Conservation (phyloP, 1,284 basidiomycete species). For the Ustilago lituana region DNA sequence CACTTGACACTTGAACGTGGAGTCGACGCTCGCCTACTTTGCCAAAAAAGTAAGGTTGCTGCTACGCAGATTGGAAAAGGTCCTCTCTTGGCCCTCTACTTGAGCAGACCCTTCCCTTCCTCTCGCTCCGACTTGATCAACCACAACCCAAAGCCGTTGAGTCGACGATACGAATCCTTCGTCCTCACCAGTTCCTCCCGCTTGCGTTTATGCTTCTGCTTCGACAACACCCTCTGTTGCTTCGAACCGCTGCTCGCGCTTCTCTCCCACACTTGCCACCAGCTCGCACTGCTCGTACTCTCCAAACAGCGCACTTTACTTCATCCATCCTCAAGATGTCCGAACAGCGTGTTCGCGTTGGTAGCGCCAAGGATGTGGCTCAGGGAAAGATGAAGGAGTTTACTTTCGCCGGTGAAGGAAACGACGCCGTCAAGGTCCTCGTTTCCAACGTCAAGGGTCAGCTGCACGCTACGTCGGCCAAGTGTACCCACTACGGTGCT, state of each 20-base stretch:
- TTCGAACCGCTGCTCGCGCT: slow-evolving; percentile 22
- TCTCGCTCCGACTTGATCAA: background rate
- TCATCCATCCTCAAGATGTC: slow-evolving; percentile 33
- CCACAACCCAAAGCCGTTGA: background rate
- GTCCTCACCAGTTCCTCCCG: background rate
- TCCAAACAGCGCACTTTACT: slow-evolving; percentile 8
- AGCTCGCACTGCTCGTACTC: background rate
- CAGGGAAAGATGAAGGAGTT: slow-evolving; percentile 74
- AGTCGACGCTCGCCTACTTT: too few relatives aligned
- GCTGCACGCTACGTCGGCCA: slow-evolving; percentile 78
- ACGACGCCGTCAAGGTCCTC: slow-evolving; percentile 71
- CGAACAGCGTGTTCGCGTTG: slow-evolving; percentile 44
- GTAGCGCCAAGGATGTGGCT: slow-evolving; percentile 39
- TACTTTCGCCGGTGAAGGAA: slow-evolving; percentile 77
- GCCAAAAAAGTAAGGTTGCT: too few relatives aligned
- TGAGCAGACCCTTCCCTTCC: too few relatives aligned
- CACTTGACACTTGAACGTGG: too few relatives aligned
- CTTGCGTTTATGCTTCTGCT: slow-evolving; percentile 30
- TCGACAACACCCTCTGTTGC: slow-evolving; percentile 30
- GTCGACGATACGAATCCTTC: slow-evolving; percentile 5
- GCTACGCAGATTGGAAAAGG: too few relatives aligned
- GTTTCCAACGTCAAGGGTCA: slow-evolving; percentile 79
- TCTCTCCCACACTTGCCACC: slow-evolving; percentile 3
- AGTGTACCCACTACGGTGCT: slow-evolving; percentile 89
- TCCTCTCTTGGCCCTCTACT: too few relatives aligned